Evolutionary conservation across 495 filamentous ascomycete species (phyloP), one percentile per base, ranked within the genome.

Genomic region (Trichoderma parareesei): DNA sequence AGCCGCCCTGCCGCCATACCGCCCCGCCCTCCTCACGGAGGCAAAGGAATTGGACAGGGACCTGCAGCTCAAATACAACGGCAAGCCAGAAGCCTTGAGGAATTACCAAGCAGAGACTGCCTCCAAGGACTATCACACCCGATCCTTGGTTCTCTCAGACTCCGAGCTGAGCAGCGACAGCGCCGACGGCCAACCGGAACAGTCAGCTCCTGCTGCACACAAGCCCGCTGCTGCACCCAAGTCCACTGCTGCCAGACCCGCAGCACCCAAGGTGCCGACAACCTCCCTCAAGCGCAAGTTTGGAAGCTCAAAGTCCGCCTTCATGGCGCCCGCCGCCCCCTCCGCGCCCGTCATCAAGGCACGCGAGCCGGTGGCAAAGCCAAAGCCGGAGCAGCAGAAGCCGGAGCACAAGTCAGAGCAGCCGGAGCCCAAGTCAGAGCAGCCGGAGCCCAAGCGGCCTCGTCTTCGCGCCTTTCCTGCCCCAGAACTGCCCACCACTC

Each of bases 1-100:
- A 11, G 69, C 70, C 6, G 65, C 69, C 6, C 74, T 73, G 38
- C 71, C 44, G 57, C 67, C 59, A 37, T 66, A 18, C 27, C 46
- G 14, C 46, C 69, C 27, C 61, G 44, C 38, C 40, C 27, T 27
- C 27, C 27, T 27, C 27, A 27, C 27, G 27, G 27, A 27, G 27
- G 13, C 42, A 11, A 38, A 41, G 27, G 43, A 55, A 13, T 27
- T 27, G 27, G 27, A 27, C 1, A 27, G 27, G 27, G 27, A 27
- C 2, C 27, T 27, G 27, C 27, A 27, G 27, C 27, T 27, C 27
- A 27, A 27, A 27, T 27, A 27, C 27, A 27, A 27, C 27, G 27
- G 27, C 27, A 27, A 27, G 27, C 27, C 27, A 27, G 27, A 27
- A 27, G 4, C 37, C 18, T 10, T 14, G 3, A 64, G 55, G 27